Base-by-base conservation (phyloP, 73 alveolate species). In the Tetrahymena thermophila region DNA sequence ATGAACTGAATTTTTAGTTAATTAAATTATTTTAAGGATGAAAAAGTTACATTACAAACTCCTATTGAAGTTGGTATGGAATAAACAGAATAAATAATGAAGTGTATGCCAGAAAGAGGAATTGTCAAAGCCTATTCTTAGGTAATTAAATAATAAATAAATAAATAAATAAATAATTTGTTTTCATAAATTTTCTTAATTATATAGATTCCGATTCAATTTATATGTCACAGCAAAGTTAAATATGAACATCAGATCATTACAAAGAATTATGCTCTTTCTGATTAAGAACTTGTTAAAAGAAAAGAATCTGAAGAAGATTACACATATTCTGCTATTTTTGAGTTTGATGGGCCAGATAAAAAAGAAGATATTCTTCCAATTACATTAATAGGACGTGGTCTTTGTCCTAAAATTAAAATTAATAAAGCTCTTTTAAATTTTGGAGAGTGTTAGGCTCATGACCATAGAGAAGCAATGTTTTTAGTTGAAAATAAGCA, bases 41-140 rank as follows among this genome's bases (percentile, higher is more conserved):
- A 71, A 44, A 85, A 40, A 25, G 96, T 94, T 40, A 89, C 94
- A n/a, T 85, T 95, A 34, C 50, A 95, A 89, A 95, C 96, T 19
- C 96, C 96, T 0, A 95, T 85, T 38, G 95, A 95, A 95, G 96
- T 95, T 31, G 96, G 96, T 25, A 83, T 95, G 71, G 96, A 95
- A 19, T 44, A 94, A 94, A 56, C 94, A 55, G 96, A 95, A 57
- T 85, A 95, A 55, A 94, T 95, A 13, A 89, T 95, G 34, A 95
- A 94, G 50, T 89, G 93, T 34, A 13, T 28, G 43, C 96, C 96
- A 50, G 96, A 95, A 34, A 95, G 94, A 50, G 96, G 96, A 28
- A 21, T 37, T n/a, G 85, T 95, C 85, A 93, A 95, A 42, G 95
- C 96, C 5, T 95, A 95, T 89, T 94, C 96, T 34, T 95, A 95